These are phyloP conservation scores for Cnidoscolus chayamansa DNA, from an alignment of 441 rosid genomes.

Conservation along the genomic window DNA sequence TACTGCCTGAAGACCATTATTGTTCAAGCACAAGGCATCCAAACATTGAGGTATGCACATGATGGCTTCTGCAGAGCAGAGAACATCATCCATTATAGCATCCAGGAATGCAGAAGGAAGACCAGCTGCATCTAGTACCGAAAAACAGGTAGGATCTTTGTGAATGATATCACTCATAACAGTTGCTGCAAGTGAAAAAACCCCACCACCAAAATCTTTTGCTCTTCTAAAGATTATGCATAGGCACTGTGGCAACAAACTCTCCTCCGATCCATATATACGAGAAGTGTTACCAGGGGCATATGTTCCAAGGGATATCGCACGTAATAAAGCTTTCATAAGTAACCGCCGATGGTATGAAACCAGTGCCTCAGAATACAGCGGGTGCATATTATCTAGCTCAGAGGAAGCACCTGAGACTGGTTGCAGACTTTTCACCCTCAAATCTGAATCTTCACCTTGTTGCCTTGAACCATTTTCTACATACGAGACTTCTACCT, in stretches of 20 bases:
- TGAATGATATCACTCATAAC: conserved; percentile 98
- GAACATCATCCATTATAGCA: conserved; percentile 83
- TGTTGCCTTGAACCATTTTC: conserved; percentile 57
- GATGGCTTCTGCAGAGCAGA: conserved; percentile 94
- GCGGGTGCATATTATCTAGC: conserved; percentile 55
- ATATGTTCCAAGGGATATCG: conserved; percentile 94
- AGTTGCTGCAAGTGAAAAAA: conserved; percentile 91
- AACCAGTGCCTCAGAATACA: conserved; percentile 86
- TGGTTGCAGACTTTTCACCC: conserved; percentile 38
- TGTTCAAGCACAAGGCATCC: conserved; percentile 95
- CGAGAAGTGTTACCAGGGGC: conserved; percentile 89
- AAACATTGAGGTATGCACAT: conserved; percentile 96
- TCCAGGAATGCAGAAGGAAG: conserved; percentile 93
- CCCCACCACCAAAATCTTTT: conserved; percentile 96
- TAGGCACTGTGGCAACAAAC: conserved; percentile 83
- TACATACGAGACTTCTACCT: conserved; percentile 69
- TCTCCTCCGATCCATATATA: conserved; percentile 84
- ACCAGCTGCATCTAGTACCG: conserved; percentile 84
- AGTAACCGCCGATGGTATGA: conserved; percentile 70
- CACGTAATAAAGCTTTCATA: conserved; percentile 84
- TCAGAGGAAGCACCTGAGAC: conserved; percentile 43
- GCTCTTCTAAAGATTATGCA: conserved; percentile 79
- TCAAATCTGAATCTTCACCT: conserved; percentile 49
- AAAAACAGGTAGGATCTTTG: conserved; percentile 95
- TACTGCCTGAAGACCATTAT: conserved; percentile 86